phyloP scores from a whole-genome alignment of 768 basidiomycete species.

The Tulasnella sp. region DNA sequence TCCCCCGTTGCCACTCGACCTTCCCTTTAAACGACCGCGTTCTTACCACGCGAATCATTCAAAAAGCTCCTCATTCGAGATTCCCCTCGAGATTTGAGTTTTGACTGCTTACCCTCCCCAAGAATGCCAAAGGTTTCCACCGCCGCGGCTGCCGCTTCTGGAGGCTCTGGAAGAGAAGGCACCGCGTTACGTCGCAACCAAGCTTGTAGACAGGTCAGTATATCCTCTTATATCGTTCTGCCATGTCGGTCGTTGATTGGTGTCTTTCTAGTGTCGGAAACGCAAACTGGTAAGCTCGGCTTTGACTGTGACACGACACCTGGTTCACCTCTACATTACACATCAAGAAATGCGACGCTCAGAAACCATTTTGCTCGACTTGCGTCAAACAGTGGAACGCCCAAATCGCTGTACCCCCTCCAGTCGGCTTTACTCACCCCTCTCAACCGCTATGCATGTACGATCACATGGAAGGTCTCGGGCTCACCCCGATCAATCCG shows the following conservation, averaged over 20 bases:
- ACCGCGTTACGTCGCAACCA: neutral
- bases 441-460: slow-evolving; percentile 73
- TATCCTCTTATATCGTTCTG: neutral
- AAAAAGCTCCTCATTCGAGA: no score
- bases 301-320: neutral
- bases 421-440: slow-evolving; percentile 81
- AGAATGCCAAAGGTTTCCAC: neutral
- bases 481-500: slow-evolving; percentile 40
- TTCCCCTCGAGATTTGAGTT: no score
- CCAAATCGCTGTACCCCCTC: slow-evolving; percentile 69
- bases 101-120: neutral
- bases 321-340: slow-evolving; percentile 12
- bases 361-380: slow-evolving; percentile 72
- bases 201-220: slow-evolving; percentile 10
- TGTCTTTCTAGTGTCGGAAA: slow-evolving; percentile 71
- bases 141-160: neutral
- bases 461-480: slow-evolving; percentile 73
- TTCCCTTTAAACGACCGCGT: no score
- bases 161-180: neutral
- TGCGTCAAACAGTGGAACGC: slow-evolving; percentile 79
- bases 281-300: slow-evolving; percentile 58
- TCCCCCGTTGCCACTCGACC: no score
- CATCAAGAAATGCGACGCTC: slow-evolving; percentile 73
- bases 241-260: slow-evolving; percentile 30
- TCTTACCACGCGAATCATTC: no score